A percentile compares a stretch with the other conserved stretches of the same genome.
Conservation (phyloP, 148 eudicot genomes). For the Dianthus caryophyllus region DNA sequence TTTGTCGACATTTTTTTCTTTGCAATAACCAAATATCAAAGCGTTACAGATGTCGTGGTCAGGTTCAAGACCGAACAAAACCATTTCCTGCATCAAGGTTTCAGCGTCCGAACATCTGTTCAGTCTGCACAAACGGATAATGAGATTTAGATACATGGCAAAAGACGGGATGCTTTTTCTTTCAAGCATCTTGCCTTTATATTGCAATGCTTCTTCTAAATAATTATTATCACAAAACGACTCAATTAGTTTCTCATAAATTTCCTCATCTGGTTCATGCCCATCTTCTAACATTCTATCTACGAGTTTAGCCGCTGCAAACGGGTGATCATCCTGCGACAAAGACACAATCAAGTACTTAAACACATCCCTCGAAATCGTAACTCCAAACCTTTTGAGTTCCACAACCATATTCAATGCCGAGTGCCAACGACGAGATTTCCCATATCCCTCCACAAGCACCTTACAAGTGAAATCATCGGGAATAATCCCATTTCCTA, state of each 20-base stretch:
- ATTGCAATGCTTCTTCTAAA: slow-evolving; percentile 48
- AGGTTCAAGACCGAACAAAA: slow-evolving; percentile 42
- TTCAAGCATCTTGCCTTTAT: slow-evolving; percentile 47
- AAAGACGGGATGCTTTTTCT: slow-evolving; percentile 39
- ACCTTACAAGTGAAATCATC: slow-evolving; percentile 61
- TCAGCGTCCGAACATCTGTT: slow-evolving; percentile 52
- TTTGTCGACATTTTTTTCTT: slow-evolving; percentile 34
- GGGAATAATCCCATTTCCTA: slow-evolving; percentile 46
- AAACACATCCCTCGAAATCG: slow-evolving; percentile 39
- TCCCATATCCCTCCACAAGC: slow-evolving; percentile 65
- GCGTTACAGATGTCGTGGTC: slow-evolving; percentile 50
- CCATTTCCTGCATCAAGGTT: slow-evolving; percentile 55
- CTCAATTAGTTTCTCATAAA: slow-evolving; percentile 51
- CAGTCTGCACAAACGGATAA: slow-evolving; percentile 49
- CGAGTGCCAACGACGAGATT: slow-evolving; percentile 50
- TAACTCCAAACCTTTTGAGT: slow-evolving; percentile 48
- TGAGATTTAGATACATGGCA: slow-evolving; percentile 44
- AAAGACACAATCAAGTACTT: slow-evolving; percentile 47
- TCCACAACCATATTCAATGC: slow-evolving; percentile 65
- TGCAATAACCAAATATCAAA: slow-evolving; percentile 55
- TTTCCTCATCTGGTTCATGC: slow-evolving; percentile 38
- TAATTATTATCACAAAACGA: slow-evolving; percentile 50
- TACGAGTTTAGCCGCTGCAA: slow-evolving; percentile 57
- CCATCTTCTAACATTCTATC: slow-evolving; percentile 54
- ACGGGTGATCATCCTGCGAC: slow-evolving; percentile 54